These are phyloP conservation scores for Kwoniella botswanensis DNA, from an alignment of 768 basidiomycete genomes.

Conservation along the genomic window DNA sequence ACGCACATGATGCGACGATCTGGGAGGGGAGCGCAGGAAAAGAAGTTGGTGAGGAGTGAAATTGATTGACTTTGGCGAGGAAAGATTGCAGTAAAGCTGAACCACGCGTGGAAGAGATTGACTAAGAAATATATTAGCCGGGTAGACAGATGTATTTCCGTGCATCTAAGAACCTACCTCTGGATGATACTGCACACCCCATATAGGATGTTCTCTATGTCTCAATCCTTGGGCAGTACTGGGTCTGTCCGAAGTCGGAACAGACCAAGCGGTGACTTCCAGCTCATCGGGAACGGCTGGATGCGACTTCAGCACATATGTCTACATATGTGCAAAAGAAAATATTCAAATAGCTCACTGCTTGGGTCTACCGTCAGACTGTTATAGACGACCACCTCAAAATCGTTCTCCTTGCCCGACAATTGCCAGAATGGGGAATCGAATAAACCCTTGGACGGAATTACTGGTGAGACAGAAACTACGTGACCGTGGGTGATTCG, in stretches of 20 bases:
- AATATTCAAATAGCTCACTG: constrained; percentile 27
- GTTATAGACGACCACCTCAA: constrained; percentile 57
- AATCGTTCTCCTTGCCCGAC: constrained; percentile 18
- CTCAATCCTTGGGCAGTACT: constrained; percentile 51
- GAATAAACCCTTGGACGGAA: constrained; percentile 37
- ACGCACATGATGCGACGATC: constrained; percentile 42
- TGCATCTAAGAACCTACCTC: constrained; percentile 35
- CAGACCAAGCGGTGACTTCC: constrained; percentile 54
- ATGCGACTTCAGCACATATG: too few species aligned
- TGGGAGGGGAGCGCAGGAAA: constrained; percentile 37
- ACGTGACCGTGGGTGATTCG: constrained; percentile 56
- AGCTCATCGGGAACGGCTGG: constrained; percentile 51
- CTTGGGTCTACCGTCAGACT: constrained; percentile 52
- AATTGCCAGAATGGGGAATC: constrained; percentile 33
- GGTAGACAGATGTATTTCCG: neutral
- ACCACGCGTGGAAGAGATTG: constrained; percentile 54
- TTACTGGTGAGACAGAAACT: constrained; percentile 43
- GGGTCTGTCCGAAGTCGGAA: constrained; percentile 5
- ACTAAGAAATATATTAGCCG: constrained; percentile 26
- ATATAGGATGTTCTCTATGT: constrained; percentile 47
- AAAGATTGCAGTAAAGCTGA: constrained; percentile 45
- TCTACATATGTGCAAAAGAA: too few species aligned
- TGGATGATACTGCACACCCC: constrained; percentile 58
- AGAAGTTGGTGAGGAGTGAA: constrained; percentile 31
- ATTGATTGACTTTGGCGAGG: constrained; percentile 37